These are phyloP conservation scores for Syncephalis fuscata DNA, from an alignment of 371 early-diverging fungal species.

Conservation along the genomic window DNA sequence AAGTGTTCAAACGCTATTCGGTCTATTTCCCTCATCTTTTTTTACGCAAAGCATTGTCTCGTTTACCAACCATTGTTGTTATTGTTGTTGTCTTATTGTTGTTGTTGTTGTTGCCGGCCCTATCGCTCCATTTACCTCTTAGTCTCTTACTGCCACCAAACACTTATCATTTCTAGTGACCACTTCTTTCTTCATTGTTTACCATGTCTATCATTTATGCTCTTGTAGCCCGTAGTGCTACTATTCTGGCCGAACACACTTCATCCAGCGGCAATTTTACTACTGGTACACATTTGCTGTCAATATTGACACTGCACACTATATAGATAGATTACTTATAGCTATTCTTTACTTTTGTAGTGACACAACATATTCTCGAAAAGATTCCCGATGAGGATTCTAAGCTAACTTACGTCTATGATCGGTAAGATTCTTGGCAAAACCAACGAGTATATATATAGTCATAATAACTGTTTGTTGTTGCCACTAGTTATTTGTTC, in stretches of 20 bases:
- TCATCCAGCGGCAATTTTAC: slow-evolving; percentile 53
- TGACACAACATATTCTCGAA: slow-evolving; percentile 75
- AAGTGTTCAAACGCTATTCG: too few relatives aligned
- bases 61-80: too few relatives aligned
- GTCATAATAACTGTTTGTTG: background rate
- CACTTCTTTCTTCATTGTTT: too few relatives aligned
- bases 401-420: slow-evolving; percentile 80
- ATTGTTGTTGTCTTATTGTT: too few relatives aligned
- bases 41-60: too few relatives aligned
- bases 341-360: slow-evolving; percentile 8
- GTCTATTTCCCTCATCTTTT: too few relatives aligned
- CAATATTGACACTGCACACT: background rate
- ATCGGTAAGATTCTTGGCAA: slow-evolving; percentile 30
- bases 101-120: too few relatives aligned
- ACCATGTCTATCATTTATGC: slow-evolving; percentile 51
- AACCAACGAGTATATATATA: background rate
- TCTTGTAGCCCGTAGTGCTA: slow-evolving; percentile 48
- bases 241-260: slow-evolving; percentile 60
- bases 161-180: too few relatives aligned
- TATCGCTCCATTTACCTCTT: too few relatives aligned
- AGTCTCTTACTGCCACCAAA: too few relatives aligned
- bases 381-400: slow-evolving; percentile 81
- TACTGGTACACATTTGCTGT: slow-evolving; percentile 6
- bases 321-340: background rate
- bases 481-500: slow-evolving; percentile 70